These are phyloP conservation scores for Pisolithus microcarpus DNA, from an alignment of 768 basidiomycete species.

Conservation along the genomic window DNA sequence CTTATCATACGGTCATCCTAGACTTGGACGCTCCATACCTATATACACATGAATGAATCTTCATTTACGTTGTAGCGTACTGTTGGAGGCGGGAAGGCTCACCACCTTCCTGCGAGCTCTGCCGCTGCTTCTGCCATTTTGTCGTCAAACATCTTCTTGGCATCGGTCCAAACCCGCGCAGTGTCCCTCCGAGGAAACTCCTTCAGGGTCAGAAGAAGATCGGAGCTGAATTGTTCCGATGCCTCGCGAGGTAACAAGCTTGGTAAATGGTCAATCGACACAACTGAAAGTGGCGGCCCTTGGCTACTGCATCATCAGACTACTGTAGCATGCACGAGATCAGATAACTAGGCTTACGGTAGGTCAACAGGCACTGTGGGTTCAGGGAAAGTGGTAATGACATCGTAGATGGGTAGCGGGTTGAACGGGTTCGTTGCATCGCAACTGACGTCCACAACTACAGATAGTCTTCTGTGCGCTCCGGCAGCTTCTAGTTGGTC, in stretches of 20 bases:
- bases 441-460: slow-evolving; percentile 97
- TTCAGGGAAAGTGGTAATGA: slow-evolving; percentile 90
- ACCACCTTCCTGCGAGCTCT: background rate
- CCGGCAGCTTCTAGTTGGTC: slow-evolving; percentile 40
- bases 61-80: too few relatives aligned
- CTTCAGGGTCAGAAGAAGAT: slow-evolving; percentile 79
- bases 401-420: slow-evolving; percentile 40
- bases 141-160: slow-evolving; percentile 42
- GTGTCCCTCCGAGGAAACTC: slow-evolving; percentile 60
- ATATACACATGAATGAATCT: too few relatives aligned
- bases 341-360: slow-evolving; percentile 45
- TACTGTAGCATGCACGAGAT: background rate
- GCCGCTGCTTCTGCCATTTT: slow-evolving; percentile 41
- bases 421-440: slow-evolving; percentile 93
- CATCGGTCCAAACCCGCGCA: slow-evolving; percentile 76
- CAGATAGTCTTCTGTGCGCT: slow-evolving; percentile 54
- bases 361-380: slow-evolving; percentile 37
- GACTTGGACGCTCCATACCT: too few relatives aligned
- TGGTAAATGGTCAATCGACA: slow-evolving; percentile 74
- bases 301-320: slow-evolving; percentile 31
- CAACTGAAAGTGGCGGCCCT: slow-evolving; percentile 64
- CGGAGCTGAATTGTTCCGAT: slow-evolving; percentile 89
- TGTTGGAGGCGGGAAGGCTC: background rate
- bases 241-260: slow-evolving; percentile 74
- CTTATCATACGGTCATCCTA: too few relatives aligned